These are phyloP conservation scores for Termitomyces bulborhizus DNA, from an alignment of 768 basidiomycete genomes.

Conservation along the genomic window DNA sequence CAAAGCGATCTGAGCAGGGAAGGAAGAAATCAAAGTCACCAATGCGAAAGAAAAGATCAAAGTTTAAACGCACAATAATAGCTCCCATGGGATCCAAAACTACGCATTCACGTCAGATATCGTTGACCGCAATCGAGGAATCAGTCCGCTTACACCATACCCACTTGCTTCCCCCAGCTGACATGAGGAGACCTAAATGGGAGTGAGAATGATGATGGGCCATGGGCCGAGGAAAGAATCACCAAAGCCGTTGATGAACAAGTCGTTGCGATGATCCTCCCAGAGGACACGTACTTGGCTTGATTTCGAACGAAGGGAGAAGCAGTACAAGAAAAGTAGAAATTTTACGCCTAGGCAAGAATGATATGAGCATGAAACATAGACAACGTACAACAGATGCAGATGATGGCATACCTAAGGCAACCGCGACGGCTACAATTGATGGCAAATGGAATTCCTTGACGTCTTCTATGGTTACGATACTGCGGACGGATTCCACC, in stretches of 20 bases:
- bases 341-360: conserved; percentile 65
- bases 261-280: conserved; percentile 94
- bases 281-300: conserved; percentile 94
- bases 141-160: conserved; percentile 63
- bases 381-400: not conserved
- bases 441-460: conserved; percentile 74
- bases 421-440: conserved; percentile 75
- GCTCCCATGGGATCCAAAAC: conserved; percentile 77
- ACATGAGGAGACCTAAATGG: conserved; percentile 69
- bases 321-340: conserved; percentile 83
- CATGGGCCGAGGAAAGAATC: conserved; percentile 10
- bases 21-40: conserved; percentile 4
- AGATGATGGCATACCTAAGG: conserved; percentile 52
- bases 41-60: conserved; percentile 1
- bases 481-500: conserved; percentile 76
- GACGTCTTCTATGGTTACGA: conserved; percentile 50
- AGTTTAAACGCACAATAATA: conserved; percentile 47
- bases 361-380: conserved; percentile 1
- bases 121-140: not conserved
- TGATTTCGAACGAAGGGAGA: conserved; percentile 67
- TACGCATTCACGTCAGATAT: conserved; percentile 19
- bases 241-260: conserved; percentile 82
- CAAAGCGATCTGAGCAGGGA: conserved; percentile 47
- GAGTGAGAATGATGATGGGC: conserved; percentile 3
- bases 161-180: conserved; percentile 72